Conservation (phyloP, 345 rosid species). For the Citrus trifoliata region DNA sequence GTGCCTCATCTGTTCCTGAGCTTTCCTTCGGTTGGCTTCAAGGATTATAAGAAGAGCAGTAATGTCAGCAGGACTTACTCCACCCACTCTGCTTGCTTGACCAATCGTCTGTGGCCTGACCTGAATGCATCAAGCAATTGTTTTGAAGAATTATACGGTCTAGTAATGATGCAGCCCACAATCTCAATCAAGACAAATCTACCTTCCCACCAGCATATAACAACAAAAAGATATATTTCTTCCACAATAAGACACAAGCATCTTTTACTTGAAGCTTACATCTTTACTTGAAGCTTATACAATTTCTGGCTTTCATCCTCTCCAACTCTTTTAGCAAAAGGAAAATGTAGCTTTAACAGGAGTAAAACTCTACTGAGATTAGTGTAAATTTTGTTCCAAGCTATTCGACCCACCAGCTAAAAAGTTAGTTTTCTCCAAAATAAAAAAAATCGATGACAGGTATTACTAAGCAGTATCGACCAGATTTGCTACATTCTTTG, state of each 20-base stretch:
- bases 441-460: neutral
- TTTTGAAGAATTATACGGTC: neutral
- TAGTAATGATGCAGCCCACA: neutral
- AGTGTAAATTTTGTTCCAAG: neutral
- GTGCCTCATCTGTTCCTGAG: constrained; percentile 54
- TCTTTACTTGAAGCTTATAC: neutral
- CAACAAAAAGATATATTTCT: neutral
- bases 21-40: constrained; percentile 70
- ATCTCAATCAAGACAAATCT: neutral
- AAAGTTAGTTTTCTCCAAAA: neutral
- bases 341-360: neutral
- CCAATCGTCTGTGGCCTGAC: constrained; percentile 90
- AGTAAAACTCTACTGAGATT: neutral
- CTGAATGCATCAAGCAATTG: constrained; percentile 36
- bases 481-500: neutral
- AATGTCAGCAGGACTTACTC: constrained; percentile 94
- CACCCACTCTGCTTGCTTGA: constrained; percentile 94
- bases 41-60: constrained; percentile 85
- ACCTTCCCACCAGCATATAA: neutral
- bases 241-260: neutral
- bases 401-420: neutral
- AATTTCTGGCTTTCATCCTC: neutral
- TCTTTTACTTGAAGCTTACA: neutral
- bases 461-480: neutral
- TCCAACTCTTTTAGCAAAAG: neutral